Evolutionary conservation across 2,329 filamentous ascomycete genomes (phyloP), one percentile per base, ranked within the genome.

Genomic region (Penicillium brevicompactum): DNA sequence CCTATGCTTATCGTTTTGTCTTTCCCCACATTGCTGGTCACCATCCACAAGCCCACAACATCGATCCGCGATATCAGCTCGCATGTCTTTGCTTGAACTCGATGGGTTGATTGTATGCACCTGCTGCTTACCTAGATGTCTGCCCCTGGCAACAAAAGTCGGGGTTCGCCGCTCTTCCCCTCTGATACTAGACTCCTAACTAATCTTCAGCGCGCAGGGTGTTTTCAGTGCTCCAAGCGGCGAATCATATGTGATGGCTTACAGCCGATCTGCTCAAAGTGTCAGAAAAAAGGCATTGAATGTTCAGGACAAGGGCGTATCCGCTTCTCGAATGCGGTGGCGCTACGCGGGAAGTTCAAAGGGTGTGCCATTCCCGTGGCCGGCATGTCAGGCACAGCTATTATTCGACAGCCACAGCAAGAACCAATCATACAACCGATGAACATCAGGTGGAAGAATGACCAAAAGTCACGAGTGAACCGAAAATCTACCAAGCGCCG

Each of bases 181-280:
- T 37, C n/a, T 7, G 10, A 5, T 21, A 8, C 16, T 9, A 21
- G 3, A 10, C 7, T 3, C 38, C 5, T 18, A 9, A 8, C 38
- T 21, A 16, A 41, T 10, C 10, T 41, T 6, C 18, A 6, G 21
- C 16, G 16, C 16, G 6, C 50, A 69, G 72, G 73, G 9, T 75
- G 73, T 52, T 68, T 72, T 31, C 62, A 74, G 47, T 75, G 72
- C 51, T 69, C 68, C 8, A 67, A 71, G 38, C 70, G 73, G 10
- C 70, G 72, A 10, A 71, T 75, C 21, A 56, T 70, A 47, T 75
- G 73, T 50, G 73, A 75, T 53, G 53, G 62, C n/a, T 61, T 58
- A 6, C 57, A 68, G 22, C 72, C 72, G 2, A 52, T 50, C 5
- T 75, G 73, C 47, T 32, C 48, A 0, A 75, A 75, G 49, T 75